A percentile compares a stretch with the other conserved stretches of the same genome.
These are phyloP conservation scores for Xylariaceae sp. DNA, from an alignment of 2,329 filamentous ascomycete species.

Conservation along the genomic window DNA sequence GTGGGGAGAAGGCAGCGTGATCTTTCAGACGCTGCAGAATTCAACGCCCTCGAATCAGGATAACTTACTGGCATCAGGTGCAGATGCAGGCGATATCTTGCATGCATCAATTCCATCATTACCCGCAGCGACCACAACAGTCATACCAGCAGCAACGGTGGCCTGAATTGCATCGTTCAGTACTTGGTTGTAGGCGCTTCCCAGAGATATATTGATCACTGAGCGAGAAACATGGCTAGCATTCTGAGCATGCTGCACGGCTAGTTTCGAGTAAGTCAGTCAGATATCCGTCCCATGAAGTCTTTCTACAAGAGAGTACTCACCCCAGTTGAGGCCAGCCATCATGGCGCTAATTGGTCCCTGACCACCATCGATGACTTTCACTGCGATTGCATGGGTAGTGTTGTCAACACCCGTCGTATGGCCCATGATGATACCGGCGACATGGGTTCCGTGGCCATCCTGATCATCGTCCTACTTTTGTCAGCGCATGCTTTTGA, in stretches of 20 bases:
- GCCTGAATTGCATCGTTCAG: constrained; percentile 23
- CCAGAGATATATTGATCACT: constrained; percentile 30
- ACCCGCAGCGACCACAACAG: constrained; percentile 26
- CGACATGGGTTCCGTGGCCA: constrained; percentile 29
- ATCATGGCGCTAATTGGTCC: constrained; percentile 14
- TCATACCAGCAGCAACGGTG: constrained; percentile 24
- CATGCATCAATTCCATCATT: constrained; percentile 27
- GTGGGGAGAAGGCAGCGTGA: no score
- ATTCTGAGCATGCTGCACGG: constrained; percentile 25
- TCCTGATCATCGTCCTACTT: constrained; percentile 25
- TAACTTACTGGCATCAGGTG: constrained; percentile 15
- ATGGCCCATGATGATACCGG: constrained; percentile 26
- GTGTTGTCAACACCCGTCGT: constrained; percentile 28
- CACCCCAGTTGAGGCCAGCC: constrained; percentile 29
- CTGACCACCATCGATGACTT: constrained; percentile 23
- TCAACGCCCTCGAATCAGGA: neutral
- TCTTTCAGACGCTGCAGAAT: neutral
- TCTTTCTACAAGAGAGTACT: constrained; percentile 2
- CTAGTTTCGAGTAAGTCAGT: constrained; percentile 16
- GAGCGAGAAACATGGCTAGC: constrained; percentile 20
- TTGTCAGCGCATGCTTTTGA: neutral
- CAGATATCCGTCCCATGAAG: neutral
- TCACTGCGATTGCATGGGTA: constrained; percentile 26
- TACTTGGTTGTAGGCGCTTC: constrained; percentile 17
- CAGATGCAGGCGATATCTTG: constrained; percentile 24